phyloP scores from a whole-genome alignment of 805 yeast genomes.

The Nakazawaea pomicola region DNA sequence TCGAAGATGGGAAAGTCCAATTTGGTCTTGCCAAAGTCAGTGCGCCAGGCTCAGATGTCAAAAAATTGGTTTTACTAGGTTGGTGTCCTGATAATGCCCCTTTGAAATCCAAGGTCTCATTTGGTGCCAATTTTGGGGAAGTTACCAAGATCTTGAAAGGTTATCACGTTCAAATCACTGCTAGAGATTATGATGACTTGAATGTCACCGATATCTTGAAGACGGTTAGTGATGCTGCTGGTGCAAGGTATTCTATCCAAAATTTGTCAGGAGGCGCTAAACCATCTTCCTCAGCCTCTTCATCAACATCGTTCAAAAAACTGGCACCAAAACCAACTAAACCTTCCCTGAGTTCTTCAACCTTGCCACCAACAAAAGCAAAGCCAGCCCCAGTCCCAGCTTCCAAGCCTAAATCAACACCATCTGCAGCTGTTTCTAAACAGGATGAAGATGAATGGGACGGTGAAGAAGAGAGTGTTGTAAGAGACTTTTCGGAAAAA shows the following conservation, averaged over 20 bases:
- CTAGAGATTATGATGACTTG: slow-evolving; percentile 90
- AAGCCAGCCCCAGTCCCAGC: slow-evolving; percentile 20
- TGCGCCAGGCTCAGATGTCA: slow-evolving; percentile 88
- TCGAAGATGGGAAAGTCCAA: slow-evolving; percentile 84
- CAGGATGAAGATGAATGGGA: slow-evolving; percentile 65
- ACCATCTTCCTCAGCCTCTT: slow-evolving; percentile 16
- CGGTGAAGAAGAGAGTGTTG: slow-evolving; percentile 54
- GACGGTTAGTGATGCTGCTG: slow-evolving; percentile 86
- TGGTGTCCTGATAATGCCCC: slow-evolving; percentile 99
- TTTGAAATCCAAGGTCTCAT: slow-evolving; percentile 64
- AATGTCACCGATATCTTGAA: slow-evolving; percentile 70
- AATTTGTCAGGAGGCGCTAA: slow-evolving; percentile 14
- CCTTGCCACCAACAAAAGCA: slow-evolving; percentile 19
- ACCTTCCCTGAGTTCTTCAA: slow-evolving; percentile 26
- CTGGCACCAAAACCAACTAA: slow-evolving; percentile 33
- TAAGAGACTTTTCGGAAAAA: slow-evolving; percentile 43
- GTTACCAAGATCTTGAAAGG: slow-evolving; percentile 68
- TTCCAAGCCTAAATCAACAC: slow-evolving; percentile 11
- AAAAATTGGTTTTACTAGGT: slow-evolving; percentile 79
- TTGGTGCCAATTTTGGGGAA: slow-evolving; percentile 72
- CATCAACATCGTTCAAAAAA: slow-evolving; percentile 16
- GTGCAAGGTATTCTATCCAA: slow-evolving; percentile 86
- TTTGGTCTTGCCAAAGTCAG: slow-evolving; percentile 85
- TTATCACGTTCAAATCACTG: slow-evolving; percentile 94
- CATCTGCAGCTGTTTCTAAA: neutral